Evolutionary conservation across 352 stramenopile genomes (phyloP), one percentile per base, ranked within the genome.

Genomic region (Pythium phragmiticola): DNA sequence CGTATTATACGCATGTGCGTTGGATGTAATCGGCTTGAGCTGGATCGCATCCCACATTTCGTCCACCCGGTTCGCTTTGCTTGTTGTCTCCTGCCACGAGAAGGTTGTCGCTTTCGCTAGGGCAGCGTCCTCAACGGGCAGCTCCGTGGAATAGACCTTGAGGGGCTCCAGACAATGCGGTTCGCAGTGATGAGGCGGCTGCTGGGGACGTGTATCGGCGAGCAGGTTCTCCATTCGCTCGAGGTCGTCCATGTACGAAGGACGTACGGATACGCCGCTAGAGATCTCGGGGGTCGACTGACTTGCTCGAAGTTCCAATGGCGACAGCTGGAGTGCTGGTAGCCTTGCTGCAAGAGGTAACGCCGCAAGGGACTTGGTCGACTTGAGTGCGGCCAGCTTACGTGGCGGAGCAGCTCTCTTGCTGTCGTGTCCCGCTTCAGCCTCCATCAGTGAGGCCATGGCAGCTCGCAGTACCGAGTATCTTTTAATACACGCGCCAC

Each of bases 31-130:
- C 2, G 78, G 70, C 34, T 76, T 82, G 7, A 84, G 57, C 6
- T 52, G 53, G 34, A 87, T 48, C 34, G 69, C 76, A 26, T 84
- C 66, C 81, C 81, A 90, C 77, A 90, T 90, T 43, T 73, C 73
- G 45, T 90, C 81, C 12, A 90, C 71, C 39, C 76, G 75, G 42
- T 59, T 56, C 42, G 66, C 43, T 43, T 57, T 16, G 51, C 54
- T 16, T 33, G 57, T 30, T 36, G 21, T 17, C 47, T 53, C n/a
- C 16, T 62, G 30, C 63, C 56, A 65, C 26, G 63, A 65, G 11
- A 62, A 50, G 7, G 30, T 52, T 16, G 42, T 48, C 7, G 41
- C 14, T 21, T 47, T n/a, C 41, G 41, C 16, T 30, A 5, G 4
- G 26, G 26, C 26, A 30, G 26, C 26, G 26, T 30, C 26, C 26